phyloP scores from a whole-genome alignment of 345 rosid genomes.

The Bruguiera gymnorhiza region DNA sequence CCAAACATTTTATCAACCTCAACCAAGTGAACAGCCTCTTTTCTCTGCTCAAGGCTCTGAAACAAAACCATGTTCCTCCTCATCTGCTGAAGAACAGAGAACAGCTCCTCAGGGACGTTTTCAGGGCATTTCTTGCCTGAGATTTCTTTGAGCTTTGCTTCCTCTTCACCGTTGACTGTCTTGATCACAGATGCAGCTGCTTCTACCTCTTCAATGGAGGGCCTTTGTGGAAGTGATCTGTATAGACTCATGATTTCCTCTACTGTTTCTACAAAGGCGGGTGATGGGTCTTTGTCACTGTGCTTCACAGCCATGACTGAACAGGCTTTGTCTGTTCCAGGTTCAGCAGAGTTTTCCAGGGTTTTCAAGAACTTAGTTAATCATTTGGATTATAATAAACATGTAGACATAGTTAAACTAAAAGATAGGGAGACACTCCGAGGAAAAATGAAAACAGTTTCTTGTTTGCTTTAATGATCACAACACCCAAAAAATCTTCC shows the following conservation, averaged over 20 bases:
- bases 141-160: constrained; percentile 45
- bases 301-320: constrained; percentile 40
- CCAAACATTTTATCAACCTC: constrained; percentile 47
- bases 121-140: constrained; percentile 28
- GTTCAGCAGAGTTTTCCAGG: no score
- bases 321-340: neutral
- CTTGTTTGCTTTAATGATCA: no score
- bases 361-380: no score
- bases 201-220: constrained; percentile 53
- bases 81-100: constrained; percentile 38
- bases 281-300: constrained; percentile 30
- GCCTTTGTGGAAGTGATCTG: constrained; percentile 57
- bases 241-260: constrained; percentile 51
- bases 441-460: no score
- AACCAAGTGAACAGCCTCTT: constrained; percentile 48
- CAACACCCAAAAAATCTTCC: no score
- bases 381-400: no score
- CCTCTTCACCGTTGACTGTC: constrained; percentile 42
- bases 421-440: no score
- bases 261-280: constrained; percentile 38
- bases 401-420: no score
- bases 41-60: constrained; percentile 48
- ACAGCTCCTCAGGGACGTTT: constrained; percentile 50
- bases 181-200: constrained; percentile 53
- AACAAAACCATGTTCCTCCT: constrained; percentile 43